Evolutionary conservation across 108 stramenopile species (phyloP).

Genomic region (Schizochytrium sp.): DNA sequence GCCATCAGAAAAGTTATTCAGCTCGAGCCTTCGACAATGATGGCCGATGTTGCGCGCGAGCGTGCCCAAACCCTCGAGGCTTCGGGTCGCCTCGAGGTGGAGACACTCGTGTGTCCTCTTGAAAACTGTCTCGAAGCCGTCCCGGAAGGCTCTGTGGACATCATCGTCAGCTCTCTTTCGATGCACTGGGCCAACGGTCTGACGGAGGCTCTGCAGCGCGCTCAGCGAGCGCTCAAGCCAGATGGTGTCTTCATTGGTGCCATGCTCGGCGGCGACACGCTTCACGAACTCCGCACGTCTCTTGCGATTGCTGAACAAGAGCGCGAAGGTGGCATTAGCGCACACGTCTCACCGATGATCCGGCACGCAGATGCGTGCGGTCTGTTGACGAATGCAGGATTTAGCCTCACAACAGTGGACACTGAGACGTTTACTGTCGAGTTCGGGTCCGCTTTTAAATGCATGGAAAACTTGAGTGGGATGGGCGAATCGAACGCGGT

Average conservation of each 20-base stretch:
- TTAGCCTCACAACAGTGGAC: constrained; percentile 85
- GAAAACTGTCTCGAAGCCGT: constrained; percentile 27
- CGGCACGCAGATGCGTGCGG: constrained; percentile 77
- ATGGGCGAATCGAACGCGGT: constrained; percentile 36
- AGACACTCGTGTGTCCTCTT: not conserved
- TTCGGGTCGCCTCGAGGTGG: not conserved
- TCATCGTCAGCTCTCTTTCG: constrained; percentile 69
- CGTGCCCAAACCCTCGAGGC: not conserved
- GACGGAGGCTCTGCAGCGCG: constrained; percentile 61
- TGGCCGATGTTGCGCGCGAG: not conserved
- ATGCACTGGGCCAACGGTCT: constrained; percentile 95
- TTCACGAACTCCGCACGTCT: constrained; percentile 76
- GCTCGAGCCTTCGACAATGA: not conserved
- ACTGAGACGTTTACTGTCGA: constrained; percentile 49
- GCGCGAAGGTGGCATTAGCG: constrained; percentile 59
- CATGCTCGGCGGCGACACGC: constrained; percentile 83
- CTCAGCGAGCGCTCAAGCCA: constrained; percentile 74
- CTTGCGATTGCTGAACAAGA: constrained; percentile 78
- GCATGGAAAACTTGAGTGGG: not conserved
- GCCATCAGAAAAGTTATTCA: not conserved
- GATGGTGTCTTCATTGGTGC: constrained; percentile 91
- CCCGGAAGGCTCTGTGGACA: constrained; percentile 81
- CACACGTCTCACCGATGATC: constrained; percentile 84
- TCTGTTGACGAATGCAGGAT: constrained; percentile 74
- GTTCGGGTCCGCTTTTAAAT: not conserved